A percentile compares a stretch with the other conserved stretches of the same genome.
Evolutionary conservation across 2,329 filamentous ascomycete genomes (phyloP).

Genomic region (Sporothrix dimorphospora): DNA sequence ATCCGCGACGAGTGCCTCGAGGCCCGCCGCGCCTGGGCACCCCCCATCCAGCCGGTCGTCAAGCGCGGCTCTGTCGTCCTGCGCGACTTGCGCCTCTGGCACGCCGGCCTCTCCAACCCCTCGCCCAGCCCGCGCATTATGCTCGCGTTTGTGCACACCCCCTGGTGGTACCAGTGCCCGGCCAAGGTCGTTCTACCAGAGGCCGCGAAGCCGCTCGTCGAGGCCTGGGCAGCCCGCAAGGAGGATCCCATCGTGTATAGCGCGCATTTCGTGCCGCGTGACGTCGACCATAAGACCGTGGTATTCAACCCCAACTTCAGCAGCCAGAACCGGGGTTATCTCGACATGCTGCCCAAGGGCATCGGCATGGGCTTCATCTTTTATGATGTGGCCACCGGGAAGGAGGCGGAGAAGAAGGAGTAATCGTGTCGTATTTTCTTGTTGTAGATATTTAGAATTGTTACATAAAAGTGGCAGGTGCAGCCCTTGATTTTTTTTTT

Average conservation of each 20-base stretch:
- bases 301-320: constrained; percentile 39
- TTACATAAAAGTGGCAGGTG: no score
- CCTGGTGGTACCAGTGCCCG: constrained; percentile 43
- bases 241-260: constrained; percentile 28
- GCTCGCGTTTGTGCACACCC: constrained; percentile 45
- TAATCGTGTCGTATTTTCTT: neutral
- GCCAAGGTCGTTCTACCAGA: constrained; percentile 30
- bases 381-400: neutral
- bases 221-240: neutral
- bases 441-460: no score
- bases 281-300: constrained; percentile 35
- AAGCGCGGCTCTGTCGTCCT: constrained; percentile 51
- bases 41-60: constrained; percentile 46
- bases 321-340: constrained; percentile 33
- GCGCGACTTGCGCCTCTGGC: constrained; percentile 53
- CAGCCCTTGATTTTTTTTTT: no score
- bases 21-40: constrained; percentile 39
- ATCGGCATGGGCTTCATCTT: constrained; percentile 16
- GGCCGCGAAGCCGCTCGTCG: neutral
- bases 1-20: constrained; percentile 37
- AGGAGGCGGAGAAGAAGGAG: neutral
- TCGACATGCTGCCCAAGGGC: constrained; percentile 32
- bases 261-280: constrained; percentile 34
- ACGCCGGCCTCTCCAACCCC: constrained; percentile 53
- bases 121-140: constrained; percentile 49